These are phyloP conservation scores for Hemerocallis citrina DNA, from an alignment of 106 monocot species.

Conservation along the genomic window DNA sequence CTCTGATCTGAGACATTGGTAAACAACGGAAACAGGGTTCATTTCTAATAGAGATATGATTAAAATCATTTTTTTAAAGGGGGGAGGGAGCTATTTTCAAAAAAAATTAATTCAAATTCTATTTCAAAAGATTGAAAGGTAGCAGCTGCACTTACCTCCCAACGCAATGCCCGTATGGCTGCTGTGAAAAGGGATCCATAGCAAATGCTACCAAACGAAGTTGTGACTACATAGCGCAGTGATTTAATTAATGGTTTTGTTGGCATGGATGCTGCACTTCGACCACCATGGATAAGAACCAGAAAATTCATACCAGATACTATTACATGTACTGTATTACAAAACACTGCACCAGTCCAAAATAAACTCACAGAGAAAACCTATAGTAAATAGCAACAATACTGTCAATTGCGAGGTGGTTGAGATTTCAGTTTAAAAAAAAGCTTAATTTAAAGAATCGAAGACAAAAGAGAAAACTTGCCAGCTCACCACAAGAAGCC, in stretches of 20 bases:
- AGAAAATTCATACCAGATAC: conserved; percentile 96
- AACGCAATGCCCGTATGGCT: conserved; percentile 87
- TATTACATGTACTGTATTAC: conserved; percentile 92
- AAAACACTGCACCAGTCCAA: conserved; percentile 96
- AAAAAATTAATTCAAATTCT: background rate
- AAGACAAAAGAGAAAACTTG: conserved; percentile 71
- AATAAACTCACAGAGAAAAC: conserved; percentile 96
- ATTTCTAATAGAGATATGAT: background rate
- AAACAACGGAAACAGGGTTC: conserved; percentile 3
- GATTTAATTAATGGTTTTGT: conserved; percentile 59
- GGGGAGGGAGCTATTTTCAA: background rate
- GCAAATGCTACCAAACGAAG: conserved; percentile 98
- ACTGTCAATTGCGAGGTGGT: background rate
- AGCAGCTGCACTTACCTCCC: conserved; percentile 54
- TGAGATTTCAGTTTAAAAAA: background rate
- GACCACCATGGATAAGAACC: conserved; percentile 82
- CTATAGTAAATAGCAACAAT: conserved; percentile 30
- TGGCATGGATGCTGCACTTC: conserved; percentile 59
- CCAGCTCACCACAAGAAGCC: conserved; percentile 99
- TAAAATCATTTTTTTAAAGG: too few species aligned
- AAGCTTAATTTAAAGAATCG: background rate
- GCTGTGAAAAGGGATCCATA: conserved; percentile 99
- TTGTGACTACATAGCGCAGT: conserved; percentile 71
- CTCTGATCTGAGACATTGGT: conserved; percentile 64
- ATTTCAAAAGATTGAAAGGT: too few species aligned